Evolutionary conservation across 306 rosid species (phyloP).

Genomic region (Canavalia gladiata): DNA sequence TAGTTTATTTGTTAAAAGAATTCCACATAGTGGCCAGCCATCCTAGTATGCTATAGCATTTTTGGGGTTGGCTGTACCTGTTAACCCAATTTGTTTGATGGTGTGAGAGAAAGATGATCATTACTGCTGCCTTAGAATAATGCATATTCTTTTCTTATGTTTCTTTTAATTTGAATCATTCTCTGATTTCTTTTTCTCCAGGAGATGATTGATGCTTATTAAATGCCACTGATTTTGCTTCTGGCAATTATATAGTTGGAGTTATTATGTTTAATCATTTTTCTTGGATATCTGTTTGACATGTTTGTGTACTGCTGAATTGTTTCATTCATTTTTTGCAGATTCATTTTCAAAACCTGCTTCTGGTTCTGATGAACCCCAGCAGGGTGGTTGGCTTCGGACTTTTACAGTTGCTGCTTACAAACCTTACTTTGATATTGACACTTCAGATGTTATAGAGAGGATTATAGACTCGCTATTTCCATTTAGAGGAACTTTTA

Average conservation of each 20-base stretch:
- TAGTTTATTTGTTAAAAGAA: too few species aligned
- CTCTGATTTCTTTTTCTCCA: background rate
- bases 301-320: constrained; percentile 34
- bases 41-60: background rate
- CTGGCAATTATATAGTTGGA: constrained; percentile 28
- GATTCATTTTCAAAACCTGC: constrained; percentile 92
- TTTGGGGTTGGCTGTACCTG: background rate
- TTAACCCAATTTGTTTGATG: background rate
- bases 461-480: constrained; percentile 84
- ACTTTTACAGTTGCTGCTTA: constrained; percentile 73
- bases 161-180: constrained; percentile 1
- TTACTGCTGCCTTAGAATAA: background rate
- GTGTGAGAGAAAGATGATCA: background rate
- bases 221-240: background rate
- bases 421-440: constrained; percentile 88
- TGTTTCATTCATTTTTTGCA: constrained; percentile 51
- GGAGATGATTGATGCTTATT: constrained; percentile 31
- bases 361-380: constrained; percentile 83
- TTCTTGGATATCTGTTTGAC: constrained; percentile 21
- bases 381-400: constrained; percentile 85
- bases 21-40: too few species aligned
- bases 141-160: background rate
- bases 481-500: constrained; percentile 91
- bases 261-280: background rate
- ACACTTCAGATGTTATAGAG: constrained; percentile 87